Percentiles rank a stretch among this genome's conserved stretches.
Conservation (phyloP, 208 protist species). For the Naegleria fowleri region DNA sequence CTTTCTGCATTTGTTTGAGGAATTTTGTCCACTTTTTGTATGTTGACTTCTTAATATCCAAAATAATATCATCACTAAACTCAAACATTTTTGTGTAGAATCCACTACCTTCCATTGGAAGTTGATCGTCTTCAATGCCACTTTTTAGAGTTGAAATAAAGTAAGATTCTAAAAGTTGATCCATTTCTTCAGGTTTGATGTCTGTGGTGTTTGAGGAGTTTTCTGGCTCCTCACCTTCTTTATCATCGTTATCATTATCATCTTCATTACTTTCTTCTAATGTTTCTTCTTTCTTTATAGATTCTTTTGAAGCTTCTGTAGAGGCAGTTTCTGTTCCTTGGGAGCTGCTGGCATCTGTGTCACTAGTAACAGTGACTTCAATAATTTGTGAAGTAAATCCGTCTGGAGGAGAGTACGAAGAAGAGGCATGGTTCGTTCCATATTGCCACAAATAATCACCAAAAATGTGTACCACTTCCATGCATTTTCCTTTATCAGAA, state of each 20-base stretch:
- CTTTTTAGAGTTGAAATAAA: not conserved
- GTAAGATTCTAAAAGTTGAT: not conserved
- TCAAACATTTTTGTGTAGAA: not conserved
- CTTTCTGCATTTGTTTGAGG: not conserved
- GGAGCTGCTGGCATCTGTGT: not conserved
- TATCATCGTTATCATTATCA: not conserved
- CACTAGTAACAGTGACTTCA: not conserved
- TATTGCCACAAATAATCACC: not conserved
- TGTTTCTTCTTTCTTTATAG: not conserved
- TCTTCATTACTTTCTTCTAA: not conserved
- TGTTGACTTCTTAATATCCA: not conserved
- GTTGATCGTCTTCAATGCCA: not conserved
- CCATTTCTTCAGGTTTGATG: not conserved
- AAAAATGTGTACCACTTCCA: not conserved
- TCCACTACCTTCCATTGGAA: not conserved
- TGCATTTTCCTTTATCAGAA: not conserved
- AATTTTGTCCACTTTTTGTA: conserved; percentile 17
- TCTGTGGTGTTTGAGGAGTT: not conserved
- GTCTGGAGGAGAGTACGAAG: not conserved
- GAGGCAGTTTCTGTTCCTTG: not conserved
- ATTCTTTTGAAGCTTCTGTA: not conserved
- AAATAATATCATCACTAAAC: not conserved
- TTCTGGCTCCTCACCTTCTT: not conserved
- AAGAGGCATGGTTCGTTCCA: not conserved
- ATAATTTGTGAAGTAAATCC: not conserved